Conservation (phyloP, 2,329 filamentous ascomycete genomes). For the Periglandula ipomoeae region DNA sequence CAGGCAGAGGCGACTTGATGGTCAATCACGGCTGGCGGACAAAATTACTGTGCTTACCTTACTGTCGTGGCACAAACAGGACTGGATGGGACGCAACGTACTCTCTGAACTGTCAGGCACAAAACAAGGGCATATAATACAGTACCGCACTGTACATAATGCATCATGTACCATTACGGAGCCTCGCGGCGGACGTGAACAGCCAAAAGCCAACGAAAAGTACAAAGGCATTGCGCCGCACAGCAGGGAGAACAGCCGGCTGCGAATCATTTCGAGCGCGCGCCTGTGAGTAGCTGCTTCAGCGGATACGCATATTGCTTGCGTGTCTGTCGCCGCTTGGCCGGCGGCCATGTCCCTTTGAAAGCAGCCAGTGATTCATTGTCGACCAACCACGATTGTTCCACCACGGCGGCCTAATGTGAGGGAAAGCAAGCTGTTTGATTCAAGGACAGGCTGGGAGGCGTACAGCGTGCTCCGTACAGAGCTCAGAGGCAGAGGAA, state of each 20-base stretch:
- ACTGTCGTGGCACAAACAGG: not conserved
- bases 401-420: not conserved
- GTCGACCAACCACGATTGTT: not conserved
- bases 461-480: too few relatives aligned
- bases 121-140: too few relatives aligned
- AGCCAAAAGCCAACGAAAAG: not conserved
- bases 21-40: too few relatives aligned
- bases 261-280: constrained; percentile 3
- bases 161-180: not conserved
- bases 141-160: too few relatives aligned
- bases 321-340: not conserved
- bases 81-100: too few relatives aligned
- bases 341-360: not conserved
- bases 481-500: too few relatives aligned
- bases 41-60: not conserved
- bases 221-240: not conserved
- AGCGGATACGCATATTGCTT: not conserved
- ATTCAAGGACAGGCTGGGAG: not conserved
- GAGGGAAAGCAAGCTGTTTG: not conserved
- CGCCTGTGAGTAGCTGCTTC: not conserved
- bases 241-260: not conserved
- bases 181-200: not conserved
- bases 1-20: too few relatives aligned
- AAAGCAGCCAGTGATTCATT: not conserved
- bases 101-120: too few relatives aligned